phyloP scores from a whole-genome alignment of 129 eudicot genomes.

The carrot (Daucus carota) region DH1_v3.0 NC_030381.2:42478001-42478500 shows the following conservation, averaged over 20 bases:
- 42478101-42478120: slow-evolving; percentile 97
- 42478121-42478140: slow-evolving; percentile 88
- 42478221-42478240: background rate
- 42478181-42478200: background rate
- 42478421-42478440: background rate
- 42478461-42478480: background rate
- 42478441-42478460: background rate
- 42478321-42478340: slow-evolving; percentile 67
- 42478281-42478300: slow-evolving; percentile 48
- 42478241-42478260: background rate
- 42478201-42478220: background rate
- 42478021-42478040: too few relatives aligned
- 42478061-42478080: background rate
- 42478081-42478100: slow-evolving; percentile 15
- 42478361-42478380: slow-evolving; percentile 69
- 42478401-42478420: slow-evolving; percentile 3
- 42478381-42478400: slow-evolving; percentile 92
- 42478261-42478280: background rate
- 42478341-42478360: slow-evolving; percentile 61
- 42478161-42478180: slow-evolving; percentile 54
- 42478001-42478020: background rate
- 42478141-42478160: slow-evolving; percentile 87
- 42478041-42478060: too few relatives aligned
- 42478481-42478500: background rate
- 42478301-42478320: slow-evolving; percentile 76